Conservation (phyloP, 2,329 filamentous ascomycete species). For the Fusarium pseudonygamai region DNA sequence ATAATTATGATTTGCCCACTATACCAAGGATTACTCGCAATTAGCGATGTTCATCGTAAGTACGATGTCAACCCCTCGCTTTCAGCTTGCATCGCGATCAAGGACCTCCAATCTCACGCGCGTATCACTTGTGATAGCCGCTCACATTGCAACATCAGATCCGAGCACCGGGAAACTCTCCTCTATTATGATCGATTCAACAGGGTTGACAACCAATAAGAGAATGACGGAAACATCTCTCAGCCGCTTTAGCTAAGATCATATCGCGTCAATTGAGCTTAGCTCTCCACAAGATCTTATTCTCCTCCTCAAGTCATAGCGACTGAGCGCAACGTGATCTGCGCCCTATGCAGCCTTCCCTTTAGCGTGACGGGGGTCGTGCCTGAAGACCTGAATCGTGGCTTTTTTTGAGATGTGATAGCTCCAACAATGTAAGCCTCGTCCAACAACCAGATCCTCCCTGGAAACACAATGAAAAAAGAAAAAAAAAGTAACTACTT, state of each 20-base stretch:
- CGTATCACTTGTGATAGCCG: slow-evolving; percentile 2
- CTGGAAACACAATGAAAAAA: not conserved
- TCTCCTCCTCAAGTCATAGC: not conserved
- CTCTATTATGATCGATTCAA: not conserved
- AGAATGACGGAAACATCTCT: not conserved
- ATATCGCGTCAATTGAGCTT: slow-evolving; percentile 8
- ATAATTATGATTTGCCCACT: not conserved
- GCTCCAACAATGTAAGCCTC: not conserved
- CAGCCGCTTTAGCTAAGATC: not conserved
- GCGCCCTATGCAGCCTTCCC: slow-evolving; percentile 12
- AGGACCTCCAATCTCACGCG: not conserved
- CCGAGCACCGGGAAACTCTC: slow-evolving; percentile 12
- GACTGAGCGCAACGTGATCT: not conserved
- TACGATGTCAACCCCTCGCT: not conserved
- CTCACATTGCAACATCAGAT: slow-evolving; percentile 23
- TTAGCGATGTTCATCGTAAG: not conserved
- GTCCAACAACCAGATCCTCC: not conserved
- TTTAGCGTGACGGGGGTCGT: slow-evolving; percentile 25
- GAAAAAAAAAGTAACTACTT: not conserved
- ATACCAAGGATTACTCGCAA: not conserved
- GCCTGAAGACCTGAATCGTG: slow-evolving; percentile 2
- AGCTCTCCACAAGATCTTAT: not conserved
- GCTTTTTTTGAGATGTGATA: slow-evolving; percentile 38
- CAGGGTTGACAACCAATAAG: slow-evolving; percentile 15
- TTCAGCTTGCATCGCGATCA: not conserved